Conservation (phyloP, 2,329 filamentous ascomycete genomes). For the Fusarium heterosporum region DNA sequence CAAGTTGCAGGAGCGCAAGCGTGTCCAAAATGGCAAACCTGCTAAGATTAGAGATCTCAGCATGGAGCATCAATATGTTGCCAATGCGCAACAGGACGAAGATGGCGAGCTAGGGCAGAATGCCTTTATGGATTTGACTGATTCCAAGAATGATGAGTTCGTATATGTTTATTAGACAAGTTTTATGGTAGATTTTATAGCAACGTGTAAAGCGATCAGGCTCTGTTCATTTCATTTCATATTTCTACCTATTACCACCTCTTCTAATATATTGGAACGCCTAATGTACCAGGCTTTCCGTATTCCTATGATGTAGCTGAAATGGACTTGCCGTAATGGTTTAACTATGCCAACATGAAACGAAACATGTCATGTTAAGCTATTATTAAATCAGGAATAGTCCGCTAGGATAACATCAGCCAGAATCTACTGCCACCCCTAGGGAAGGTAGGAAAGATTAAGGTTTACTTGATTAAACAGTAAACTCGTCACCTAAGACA, state of each 20-base stretch:
- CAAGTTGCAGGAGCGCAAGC: slow-evolving; percentile 63
- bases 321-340: no score
- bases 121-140: slow-evolving; percentile 70
- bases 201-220: no score
- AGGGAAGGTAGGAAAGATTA: no score
- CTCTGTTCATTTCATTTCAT: no score
- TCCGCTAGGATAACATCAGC: no score
- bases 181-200: background rate
- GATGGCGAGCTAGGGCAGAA: slow-evolving; percentile 57
- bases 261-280: background rate
- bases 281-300: background rate
- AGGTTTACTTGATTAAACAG: no score
- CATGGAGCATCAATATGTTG: slow-evolving; percentile 64
- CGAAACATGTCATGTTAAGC: no score
- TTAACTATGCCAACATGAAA: no score
- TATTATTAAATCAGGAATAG: no score
- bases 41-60: slow-evolving; percentile 69
- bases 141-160: slow-evolving; percentile 76
- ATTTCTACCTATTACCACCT: no score
- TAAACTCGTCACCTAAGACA: no score
- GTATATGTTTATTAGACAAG: slow-evolving; percentile 67
- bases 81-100: slow-evolving; percentile 5
- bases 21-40: slow-evolving; percentile 70
- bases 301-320: background rate
- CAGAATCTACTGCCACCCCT: no score